Conservation (phyloP, 129 eudicot genomes). For the Helichrysum umbraculigerum region DNA sequence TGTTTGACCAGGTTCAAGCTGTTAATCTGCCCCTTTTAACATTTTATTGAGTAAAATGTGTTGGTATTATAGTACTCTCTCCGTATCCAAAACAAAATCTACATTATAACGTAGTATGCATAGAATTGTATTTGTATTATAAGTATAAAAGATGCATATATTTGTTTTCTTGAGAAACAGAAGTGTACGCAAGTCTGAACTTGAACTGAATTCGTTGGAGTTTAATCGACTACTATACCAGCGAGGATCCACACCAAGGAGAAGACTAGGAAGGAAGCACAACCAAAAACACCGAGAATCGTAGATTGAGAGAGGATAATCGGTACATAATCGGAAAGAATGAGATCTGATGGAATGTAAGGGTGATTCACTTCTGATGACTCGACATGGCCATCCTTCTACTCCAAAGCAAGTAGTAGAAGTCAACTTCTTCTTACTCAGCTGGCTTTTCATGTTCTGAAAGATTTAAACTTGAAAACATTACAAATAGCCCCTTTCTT, state of each 20-base stretch:
- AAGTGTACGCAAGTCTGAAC: too few relatives aligned
- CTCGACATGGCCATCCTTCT: conserved; percentile 19
- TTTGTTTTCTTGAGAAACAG: too few relatives aligned
- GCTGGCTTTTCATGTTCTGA: not conserved
- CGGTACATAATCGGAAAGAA: conserved; percentile 72
- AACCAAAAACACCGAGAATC: conserved; percentile 54
- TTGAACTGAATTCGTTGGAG: not conserved
- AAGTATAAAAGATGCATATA: too few relatives aligned
- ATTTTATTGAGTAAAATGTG: too few relatives aligned
- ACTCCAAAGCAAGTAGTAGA: not conserved
- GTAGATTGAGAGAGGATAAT: conserved; percentile 53
- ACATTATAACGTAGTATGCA: not conserved
- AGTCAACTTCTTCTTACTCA: conserved; percentile 30
- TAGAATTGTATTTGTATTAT: too few relatives aligned
- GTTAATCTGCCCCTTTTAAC: too few relatives aligned
- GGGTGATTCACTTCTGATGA: conserved; percentile 57
- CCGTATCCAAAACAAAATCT: not conserved
- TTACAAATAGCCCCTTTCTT: not conserved
- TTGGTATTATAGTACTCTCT: too few relatives aligned
- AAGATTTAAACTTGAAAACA: not conserved
- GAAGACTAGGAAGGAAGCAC: conserved; percentile 51
- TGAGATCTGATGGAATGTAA: conserved; percentile 59
- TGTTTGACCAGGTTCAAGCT: too few relatives aligned
- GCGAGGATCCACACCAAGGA: conserved; percentile 69
- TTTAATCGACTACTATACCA: conserved; percentile 36